Base-by-base conservation (phyloP, 768 basidiomycete genomes). In the Mycena rebaudengoi region DNA sequence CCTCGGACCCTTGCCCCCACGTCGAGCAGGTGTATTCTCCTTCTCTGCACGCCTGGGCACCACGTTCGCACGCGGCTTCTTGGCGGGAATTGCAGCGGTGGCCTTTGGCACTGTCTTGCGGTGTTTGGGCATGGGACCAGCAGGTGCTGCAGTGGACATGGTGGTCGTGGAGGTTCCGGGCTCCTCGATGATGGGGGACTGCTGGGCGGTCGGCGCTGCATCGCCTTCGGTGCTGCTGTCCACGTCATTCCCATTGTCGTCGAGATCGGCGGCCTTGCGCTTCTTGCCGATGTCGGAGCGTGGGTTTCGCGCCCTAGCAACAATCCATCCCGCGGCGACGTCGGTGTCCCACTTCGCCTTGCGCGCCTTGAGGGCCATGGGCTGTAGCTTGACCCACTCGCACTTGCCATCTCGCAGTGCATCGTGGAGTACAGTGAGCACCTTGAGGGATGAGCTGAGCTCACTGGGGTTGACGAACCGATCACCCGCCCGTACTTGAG, bases 401-500 rank as follows among this genome's bases (percentile, higher is more conserved):
- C 44, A 45, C 10, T 45, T 16, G 12, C 44, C 44, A 23, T 25
- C 44, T 7, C n/a, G 5, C 5, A 45, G 14, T 7, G 44, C 44
- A 23, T 45, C 44, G 18, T 8, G 44, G 44, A 45, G 44, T 5
- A 25, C 26, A 11, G 21, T 21, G 44, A 45, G 44, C 21, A 25
- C 44, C 23, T 20, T 7, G 14, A 45, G 21, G 44, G 44, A 45
- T 8, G 44, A 23, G 23, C 44, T 45, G 21, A 45, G 44, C 23
- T 45, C 44, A 23, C 44, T 45, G 14, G 44, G 44, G 44, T 23
- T 45, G 44, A 45, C 44, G 21, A 45, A 45, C 10, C 44, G 44
- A 5, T 39, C 61, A 32, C 51, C 40, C 0, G 71, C 69, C 69
- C 63, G 21, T 63, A 60, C 18, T 29, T 28, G 8, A 58, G 45